phyloP scores from a whole-genome alignment of 2,329 filamentous ascomycete species.

The Clonostachys rhizophaga region DNA sequence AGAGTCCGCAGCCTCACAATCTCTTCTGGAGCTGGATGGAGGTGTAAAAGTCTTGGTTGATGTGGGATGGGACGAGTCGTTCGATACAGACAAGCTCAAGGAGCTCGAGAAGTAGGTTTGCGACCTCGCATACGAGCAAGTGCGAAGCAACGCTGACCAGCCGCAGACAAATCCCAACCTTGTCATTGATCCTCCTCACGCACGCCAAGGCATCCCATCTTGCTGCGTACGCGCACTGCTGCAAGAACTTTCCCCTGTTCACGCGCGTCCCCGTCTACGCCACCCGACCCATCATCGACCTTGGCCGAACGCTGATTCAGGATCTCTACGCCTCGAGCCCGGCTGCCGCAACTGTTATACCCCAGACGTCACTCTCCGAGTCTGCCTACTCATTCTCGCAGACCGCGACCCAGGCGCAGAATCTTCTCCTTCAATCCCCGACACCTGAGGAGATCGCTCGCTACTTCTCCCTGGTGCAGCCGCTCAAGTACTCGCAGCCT shows the following conservation, averaged over 20 bases:
- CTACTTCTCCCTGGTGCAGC: constrained; percentile 87
- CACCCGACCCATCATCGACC: constrained; percentile 86
- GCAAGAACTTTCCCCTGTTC: constrained; percentile 92
- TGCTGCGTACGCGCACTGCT: constrained; percentile 92
- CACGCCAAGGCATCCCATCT: constrained; percentile 90
- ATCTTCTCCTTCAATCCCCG: constrained; percentile 64
- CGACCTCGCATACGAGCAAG: constrained; percentile 58
- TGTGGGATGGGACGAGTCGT: constrained; percentile 92
- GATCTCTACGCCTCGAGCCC: constrained; percentile 90
- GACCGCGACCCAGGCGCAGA: constrained; percentile 36
- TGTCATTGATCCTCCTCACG: constrained; percentile 90
- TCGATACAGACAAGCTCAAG: constrained; percentile 75
- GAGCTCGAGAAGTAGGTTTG: constrained; percentile 82
- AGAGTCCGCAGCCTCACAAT: constrained; percentile 82
- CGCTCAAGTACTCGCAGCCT: constrained; percentile 94
- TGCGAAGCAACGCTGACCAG: constrained; percentile 1
- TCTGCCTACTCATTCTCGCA: constrained; percentile 49
- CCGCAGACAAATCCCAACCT: constrained; percentile 76
- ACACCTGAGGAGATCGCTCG: constrained; percentile 83
- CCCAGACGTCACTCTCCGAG: constrained; percentile 66
- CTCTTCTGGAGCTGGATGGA: constrained; percentile 93
- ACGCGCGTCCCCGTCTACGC: constrained; percentile 91
- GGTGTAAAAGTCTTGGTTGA: constrained; percentile 94
- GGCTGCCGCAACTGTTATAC: constrained; percentile 79
- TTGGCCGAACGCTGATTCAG: constrained; percentile 85